These are phyloP conservation scores for Alternaria ethzedia DNA, from an alignment of 2,329 filamentous ascomycete genomes.

Conservation along the genomic window DNA sequence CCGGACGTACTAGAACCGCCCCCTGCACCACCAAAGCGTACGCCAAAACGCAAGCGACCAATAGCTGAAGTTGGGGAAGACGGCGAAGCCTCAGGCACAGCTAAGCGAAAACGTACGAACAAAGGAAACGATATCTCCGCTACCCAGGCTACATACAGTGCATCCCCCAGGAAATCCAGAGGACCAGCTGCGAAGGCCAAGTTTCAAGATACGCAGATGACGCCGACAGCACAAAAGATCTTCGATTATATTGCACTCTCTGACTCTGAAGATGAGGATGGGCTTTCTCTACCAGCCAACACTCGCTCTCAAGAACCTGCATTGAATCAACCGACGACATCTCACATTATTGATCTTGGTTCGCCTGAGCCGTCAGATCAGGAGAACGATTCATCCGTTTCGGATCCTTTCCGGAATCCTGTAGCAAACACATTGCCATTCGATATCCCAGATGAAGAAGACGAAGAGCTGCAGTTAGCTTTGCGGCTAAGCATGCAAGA, in stretches of 20 bases:
- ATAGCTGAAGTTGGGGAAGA: not conserved
- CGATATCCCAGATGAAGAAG: conserved; percentile 1
- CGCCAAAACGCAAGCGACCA: conserved; percentile 19
- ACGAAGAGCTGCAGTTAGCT: conserved; percentile 13
- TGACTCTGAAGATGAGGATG: conserved; percentile 14
- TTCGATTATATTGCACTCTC: conserved; percentile 13
- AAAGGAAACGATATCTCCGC: not conserved
- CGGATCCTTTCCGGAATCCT: not conserved
- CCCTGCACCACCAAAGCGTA: conserved; percentile 9
- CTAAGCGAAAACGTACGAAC: conserved; percentile 6
- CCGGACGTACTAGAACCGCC: conserved; percentile 26
- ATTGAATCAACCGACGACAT: not conserved
- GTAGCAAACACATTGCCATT: not conserved
- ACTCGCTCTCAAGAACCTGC: not conserved
- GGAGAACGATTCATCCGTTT: not conserved
- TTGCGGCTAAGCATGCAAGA: conserved; percentile 19
- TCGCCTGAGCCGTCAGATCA: not conserved
- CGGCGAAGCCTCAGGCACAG: not conserved
- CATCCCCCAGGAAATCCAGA: not conserved
- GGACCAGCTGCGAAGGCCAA: not conserved
- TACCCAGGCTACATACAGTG: not conserved
- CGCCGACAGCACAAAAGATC: not conserved
- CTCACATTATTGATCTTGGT: not conserved
- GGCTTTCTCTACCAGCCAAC: not conserved
- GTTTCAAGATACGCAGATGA: not conserved